A percentile compares a stretch with the other conserved stretches of the same genome.
These are phyloP conservation scores for Gastrolobium bilobum DNA, from an alignment of 306 rosid genomes.

Conservation along the genomic window DNA sequence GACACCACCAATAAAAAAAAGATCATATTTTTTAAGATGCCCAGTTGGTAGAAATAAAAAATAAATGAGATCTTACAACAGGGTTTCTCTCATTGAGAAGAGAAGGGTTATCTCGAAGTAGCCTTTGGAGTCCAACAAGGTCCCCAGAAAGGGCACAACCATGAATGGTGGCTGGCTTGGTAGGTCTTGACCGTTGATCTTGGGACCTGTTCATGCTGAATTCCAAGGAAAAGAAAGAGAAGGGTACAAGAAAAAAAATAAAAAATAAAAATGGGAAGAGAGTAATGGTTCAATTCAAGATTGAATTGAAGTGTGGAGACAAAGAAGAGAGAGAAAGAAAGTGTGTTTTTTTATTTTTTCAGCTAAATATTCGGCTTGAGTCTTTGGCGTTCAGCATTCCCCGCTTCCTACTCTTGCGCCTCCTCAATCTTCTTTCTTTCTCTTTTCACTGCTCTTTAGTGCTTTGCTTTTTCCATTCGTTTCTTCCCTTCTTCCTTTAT, in stretches of 20 bases:
- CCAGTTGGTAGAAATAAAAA: conserved; percentile 12
- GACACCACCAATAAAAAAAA: neutral
- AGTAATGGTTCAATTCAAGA: neutral
- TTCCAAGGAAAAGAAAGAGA: conserved; percentile 24
- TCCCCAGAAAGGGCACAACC: conserved; percentile 80
- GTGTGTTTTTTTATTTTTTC: neutral
- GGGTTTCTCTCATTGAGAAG: conserved; percentile 86
- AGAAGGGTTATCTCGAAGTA: conserved; percentile 80
- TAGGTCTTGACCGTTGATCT: conserved; percentile 74
- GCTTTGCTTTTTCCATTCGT: too few relatives aligned
- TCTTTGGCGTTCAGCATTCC: conserved; percentile 5
- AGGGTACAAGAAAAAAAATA: conserved; percentile 4
- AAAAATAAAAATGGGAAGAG: neutral
- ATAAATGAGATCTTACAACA: conserved; percentile 65
- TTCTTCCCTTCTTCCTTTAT: neutral
- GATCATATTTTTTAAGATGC: conserved; percentile 17
- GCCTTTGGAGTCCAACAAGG: conserved; percentile 71
- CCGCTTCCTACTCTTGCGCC: conserved; percentile 39
- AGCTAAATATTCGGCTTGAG: conserved; percentile 32
- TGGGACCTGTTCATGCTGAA: conserved; percentile 71
- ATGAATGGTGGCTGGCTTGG: conserved; percentile 84
- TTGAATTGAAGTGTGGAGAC: neutral
- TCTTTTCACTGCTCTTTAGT: neutral
- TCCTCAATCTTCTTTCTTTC: conserved; percentile 1
- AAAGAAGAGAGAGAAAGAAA: conserved; percentile 21